Conservation (phyloP, 2,329 filamentous ascomycete genomes). For the Claviceps capensis region DNA sequence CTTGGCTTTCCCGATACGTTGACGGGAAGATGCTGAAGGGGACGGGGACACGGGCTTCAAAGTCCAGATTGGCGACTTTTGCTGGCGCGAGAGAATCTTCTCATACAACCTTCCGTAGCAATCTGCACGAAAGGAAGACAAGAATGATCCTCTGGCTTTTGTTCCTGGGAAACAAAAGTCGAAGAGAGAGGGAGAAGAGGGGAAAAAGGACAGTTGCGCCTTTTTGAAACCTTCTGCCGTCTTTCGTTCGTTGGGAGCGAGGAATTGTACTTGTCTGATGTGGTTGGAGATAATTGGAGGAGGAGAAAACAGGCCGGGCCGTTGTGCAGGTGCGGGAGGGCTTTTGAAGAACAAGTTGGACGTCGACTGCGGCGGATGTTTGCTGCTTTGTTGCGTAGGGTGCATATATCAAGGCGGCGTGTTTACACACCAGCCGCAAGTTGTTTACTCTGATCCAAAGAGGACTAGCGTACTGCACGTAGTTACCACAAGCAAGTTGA, state of each 20-base stretch:
- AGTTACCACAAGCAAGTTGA: slow-evolving; percentile 7
- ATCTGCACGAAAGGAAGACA: slow-evolving; percentile 52
- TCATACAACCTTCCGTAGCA: slow-evolving; percentile 47
- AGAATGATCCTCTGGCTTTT: slow-evolving; percentile 54
- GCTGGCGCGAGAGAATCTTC: slow-evolving; percentile 49
- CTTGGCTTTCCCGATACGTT: slow-evolving; percentile 61
- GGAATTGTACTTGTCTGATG: slow-evolving; percentile 13
- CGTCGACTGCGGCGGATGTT: neutral
- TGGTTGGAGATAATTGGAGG: slow-evolving; percentile 26
- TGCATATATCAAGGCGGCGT: slow-evolving; percentile 11
- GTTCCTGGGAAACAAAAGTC: slow-evolving; percentile 42
- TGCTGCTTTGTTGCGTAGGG: slow-evolving; percentile 10
- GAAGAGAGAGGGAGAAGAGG: slow-evolving; percentile 24
- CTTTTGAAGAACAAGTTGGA: slow-evolving; percentile 19
- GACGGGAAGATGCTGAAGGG: slow-evolving; percentile 99
- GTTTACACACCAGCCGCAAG: slow-evolving; percentile 9
- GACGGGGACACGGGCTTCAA: slow-evolving; percentile 98
- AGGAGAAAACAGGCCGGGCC: slow-evolving; percentile 15
- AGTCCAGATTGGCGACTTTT: slow-evolving; percentile 97
- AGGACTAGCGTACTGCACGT: slow-evolving; percentile 10
- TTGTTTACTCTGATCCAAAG: slow-evolving; percentile 16
- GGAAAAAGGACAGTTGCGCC: slow-evolving; percentile 17
- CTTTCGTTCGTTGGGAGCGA: slow-evolving; percentile 12
- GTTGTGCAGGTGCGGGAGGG: slow-evolving; percentile 20
- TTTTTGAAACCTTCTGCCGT: slow-evolving; percentile 23